Base-by-base conservation (phyloP, 164 flowering plant genomes). In the Tetrastigma voinierianum region DNA sequence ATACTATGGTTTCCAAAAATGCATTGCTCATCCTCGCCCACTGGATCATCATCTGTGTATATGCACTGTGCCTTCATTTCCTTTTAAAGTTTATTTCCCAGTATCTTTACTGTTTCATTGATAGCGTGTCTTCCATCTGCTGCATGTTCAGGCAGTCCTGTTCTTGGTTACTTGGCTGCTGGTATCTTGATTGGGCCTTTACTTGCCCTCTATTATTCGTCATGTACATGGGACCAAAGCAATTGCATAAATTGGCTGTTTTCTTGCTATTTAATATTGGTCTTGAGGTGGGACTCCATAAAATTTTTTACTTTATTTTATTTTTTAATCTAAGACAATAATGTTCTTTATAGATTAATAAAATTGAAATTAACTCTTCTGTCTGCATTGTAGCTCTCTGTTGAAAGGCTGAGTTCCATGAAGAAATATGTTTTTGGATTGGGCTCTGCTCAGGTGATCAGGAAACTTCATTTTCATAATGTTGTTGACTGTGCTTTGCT, bases 381-480 rank as follows among this genome's bases (percentile, higher is more conserved):
- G 52, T 54, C 46, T 61, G 24, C 60, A 46, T 66, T 83, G 76
- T 85, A 96, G 99, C 98, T 96, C 57, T 96, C 99, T 69, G 99
- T 96, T 77, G 99, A 96, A 87, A 91, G 99, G 80, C 75, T 93
- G 57, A 96, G 99, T 77, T 96, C 99, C 73, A 96, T 96, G 99
- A 96, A 96, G 93, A 96, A 96, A 74, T 96, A 96, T 81, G 99
- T 96, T 62, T 96, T 96, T 79, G 99, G 99, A 56, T 79, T 96
- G 78, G 99, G 99, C 67, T 83, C 98, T 62, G 93, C 95, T 67
- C 99, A 96, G 99, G 99, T 96, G 76, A 86, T 65, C n/a, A n/a
- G 57, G 55, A 70, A 54, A 60, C 47, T 57, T 54, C 13, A 18
- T 59, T 46, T 44, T 47, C n/a, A 25, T 19, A 12, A 17, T 13